phyloP scores from a whole-genome alignment of 495 filamentous ascomycete genomes.

The Penicillium waksmanii region DNA sequence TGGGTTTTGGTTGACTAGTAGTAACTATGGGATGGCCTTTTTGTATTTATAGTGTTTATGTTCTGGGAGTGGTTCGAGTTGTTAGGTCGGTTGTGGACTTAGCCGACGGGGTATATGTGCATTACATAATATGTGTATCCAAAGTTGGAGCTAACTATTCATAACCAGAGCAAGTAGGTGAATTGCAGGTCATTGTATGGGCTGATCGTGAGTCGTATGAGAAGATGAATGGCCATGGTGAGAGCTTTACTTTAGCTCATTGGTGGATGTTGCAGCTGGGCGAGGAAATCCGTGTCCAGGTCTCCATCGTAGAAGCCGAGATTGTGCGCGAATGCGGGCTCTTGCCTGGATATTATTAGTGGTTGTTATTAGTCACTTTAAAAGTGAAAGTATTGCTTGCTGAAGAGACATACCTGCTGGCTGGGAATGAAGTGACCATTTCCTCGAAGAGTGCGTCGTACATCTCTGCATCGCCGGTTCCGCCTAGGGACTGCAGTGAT shows the following conservation, averaged over 20 bases:
- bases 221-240: too few species aligned
- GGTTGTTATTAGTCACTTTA: neutral
- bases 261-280: constrained; percentile 23
- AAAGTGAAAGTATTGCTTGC: too few species aligned
- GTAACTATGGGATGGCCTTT: too few species aligned
- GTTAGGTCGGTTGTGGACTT: constrained; percentile 13
- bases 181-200: too few species aligned
- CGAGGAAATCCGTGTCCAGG: constrained; percentile 30
- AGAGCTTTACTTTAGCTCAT: neutral
- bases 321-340: constrained; percentile 33
- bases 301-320: constrained; percentile 33
- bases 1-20: too few species aligned
- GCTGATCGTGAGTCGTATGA: too few species aligned
- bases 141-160: neutral
- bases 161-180: too few species aligned
- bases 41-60: too few species aligned
- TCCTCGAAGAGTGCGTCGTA: constrained; percentile 31
- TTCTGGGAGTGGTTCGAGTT: neutral
- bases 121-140: neutral
- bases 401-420: constrained; percentile 14
- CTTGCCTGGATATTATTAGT: constrained; percentile 14
- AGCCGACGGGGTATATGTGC: constrained; percentile 4
- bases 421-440: constrained; percentile 24
- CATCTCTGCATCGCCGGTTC: constrained; percentile 15
- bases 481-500: neutral